Conservation (phyloP, 108 stramenopile species). For the Pelagomonas calceolata region DNA sequence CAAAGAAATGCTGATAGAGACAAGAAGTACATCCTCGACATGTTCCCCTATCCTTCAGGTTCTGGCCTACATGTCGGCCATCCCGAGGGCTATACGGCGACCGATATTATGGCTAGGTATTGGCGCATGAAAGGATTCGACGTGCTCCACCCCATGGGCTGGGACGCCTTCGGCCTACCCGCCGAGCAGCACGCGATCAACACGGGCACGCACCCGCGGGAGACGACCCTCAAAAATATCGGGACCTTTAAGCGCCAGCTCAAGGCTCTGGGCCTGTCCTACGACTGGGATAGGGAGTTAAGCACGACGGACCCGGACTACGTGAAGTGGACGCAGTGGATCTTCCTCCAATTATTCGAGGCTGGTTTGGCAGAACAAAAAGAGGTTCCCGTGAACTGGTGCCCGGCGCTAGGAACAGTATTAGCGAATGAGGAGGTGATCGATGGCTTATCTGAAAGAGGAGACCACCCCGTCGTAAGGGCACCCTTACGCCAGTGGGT, state of each 20-base stretch:
- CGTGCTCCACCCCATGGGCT: conserved; percentile 97
- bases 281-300: conserved; percentile 93
- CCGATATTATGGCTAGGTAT: conserved; percentile 94
- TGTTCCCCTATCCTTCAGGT: conserved; percentile 99
- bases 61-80: conserved; percentile 93
- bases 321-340: conserved; percentile 98
- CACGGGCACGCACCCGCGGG: conserved; percentile 86
- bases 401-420: conserved; percentile 89
- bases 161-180: conserved; percentile 99
- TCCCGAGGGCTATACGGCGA: conserved; percentile 87
- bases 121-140: conserved; percentile 89
- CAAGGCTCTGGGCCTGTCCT: conserved; percentile 85
- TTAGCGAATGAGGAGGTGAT: conserved; percentile 97
- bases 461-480: conserved; percentile 77
- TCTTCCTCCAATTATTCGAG: conserved; percentile 78
- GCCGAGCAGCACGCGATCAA: conserved; percentile 98
- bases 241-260: conserved; percentile 88
- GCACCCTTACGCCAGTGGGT: conserved; percentile 90
- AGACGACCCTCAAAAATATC: conserved; percentile 82
- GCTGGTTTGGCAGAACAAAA: conserved; percentile 78
- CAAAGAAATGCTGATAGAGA: background rate
- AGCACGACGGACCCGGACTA: conserved; percentile 88
- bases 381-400: conserved; percentile 88
- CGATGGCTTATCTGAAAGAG: conserved; percentile 86
- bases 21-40: conserved; percentile 92